phyloP scores from a whole-genome alignment of 1,284 basidiomycete genomes.

The Heterobasidion annosum region DNA sequence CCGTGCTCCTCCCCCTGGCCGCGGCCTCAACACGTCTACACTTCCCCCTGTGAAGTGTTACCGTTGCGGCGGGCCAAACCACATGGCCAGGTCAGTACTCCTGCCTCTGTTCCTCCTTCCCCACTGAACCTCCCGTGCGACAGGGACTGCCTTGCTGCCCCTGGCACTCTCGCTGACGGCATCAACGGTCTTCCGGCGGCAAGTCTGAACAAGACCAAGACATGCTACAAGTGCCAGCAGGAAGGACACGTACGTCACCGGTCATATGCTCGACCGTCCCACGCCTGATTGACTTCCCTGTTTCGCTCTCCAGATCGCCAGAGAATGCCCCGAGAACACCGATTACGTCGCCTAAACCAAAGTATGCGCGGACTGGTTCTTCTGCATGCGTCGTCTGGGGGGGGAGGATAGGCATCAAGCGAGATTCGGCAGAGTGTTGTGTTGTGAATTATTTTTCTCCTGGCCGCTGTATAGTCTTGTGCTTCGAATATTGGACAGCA shows the following conservation, averaged over 20 bases:
- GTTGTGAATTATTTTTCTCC: too few species aligned
- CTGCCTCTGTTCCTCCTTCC: background rate
- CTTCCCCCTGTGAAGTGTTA: conserved; percentile 78
- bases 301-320: conserved; percentile 47
- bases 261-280: background rate
- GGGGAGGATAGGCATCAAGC: too few species aligned
- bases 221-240: conserved; percentile 80
- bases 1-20: conserved; percentile 63
- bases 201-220: conserved; percentile 54
- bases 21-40: conserved; percentile 64
- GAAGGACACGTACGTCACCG: conserved; percentile 64
- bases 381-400: background rate
- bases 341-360: conserved; percentile 18
- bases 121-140: background rate
- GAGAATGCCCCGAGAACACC: conserved; percentile 63
- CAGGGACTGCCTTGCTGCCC: conserved; percentile 73
- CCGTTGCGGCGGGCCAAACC: conserved; percentile 75
- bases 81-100: conserved; percentile 60
- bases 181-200: conserved; percentile 21
- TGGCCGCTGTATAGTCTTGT: conserved; percentile 10
- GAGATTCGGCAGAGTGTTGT: too few species aligned
- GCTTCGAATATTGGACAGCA: background rate
- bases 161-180: conserved; percentile 43
- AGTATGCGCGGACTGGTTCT: background rate
- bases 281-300: background rate